Evolutionary conservation across 805 yeast genomes (phyloP), one percentile per base, ranked within the genome.

Genomic region (Kodamaea kakaduensis): DNA sequence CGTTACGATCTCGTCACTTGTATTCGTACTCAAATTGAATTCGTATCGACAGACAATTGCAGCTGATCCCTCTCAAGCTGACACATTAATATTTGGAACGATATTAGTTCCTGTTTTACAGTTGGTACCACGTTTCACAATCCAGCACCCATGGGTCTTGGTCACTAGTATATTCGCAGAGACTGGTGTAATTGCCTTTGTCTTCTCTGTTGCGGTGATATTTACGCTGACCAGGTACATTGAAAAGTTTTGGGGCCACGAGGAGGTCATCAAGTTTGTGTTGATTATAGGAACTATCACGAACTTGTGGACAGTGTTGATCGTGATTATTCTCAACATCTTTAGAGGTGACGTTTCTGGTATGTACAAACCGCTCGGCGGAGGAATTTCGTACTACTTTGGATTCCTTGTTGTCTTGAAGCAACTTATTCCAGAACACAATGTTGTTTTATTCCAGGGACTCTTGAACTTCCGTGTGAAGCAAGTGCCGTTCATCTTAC

Each of bases 121-220:
- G 56, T 62, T 83, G 56, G 73, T 83, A 5, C 89, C 90, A 9
- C 57, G 68, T 17, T 62, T 68, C 34, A 66, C 78, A 0, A 46
- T 79, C 3, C 62, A 58, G 36, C 64, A 76, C 42, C 88, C 88
- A 4, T 77, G 84, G 81, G 82, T 82, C 1, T 46, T 81, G 2
- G 51, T 74, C 18, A 69, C 81, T 2, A 70, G 85, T 1, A 73
- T 81, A n/a, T 78, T 81, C 51, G 75, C 81, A 2, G 88, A 82
- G 49, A 67, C 70, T 5, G 59, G 75, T 6, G 31, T 74, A 2
- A 49, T 75, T 45, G 64, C 71, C 25, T 72, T 73, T 40, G 3
- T 71, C 10, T 35, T 71, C 4, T 67, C 76, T 0, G 41, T 55
- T 3, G 35, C 52, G 2, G 48, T 71, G 3, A 49, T 75, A 21